phyloP scores from a whole-genome alignment of 2,329 filamentous ascomycete species.

The Pleomassaria siparia region DNA sequence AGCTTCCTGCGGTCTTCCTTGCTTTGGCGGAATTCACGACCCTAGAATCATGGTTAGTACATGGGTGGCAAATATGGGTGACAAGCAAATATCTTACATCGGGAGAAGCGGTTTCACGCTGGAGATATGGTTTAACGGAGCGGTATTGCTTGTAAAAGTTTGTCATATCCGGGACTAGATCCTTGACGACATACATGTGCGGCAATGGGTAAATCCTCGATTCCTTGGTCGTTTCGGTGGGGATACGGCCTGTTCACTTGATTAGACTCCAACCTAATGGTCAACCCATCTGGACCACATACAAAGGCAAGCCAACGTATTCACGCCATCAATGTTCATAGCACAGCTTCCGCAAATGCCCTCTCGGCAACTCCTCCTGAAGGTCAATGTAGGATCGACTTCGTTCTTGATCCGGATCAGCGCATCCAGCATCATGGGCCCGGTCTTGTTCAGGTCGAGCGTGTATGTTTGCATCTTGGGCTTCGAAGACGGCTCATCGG shows the following conservation, averaged over 20 bases:
- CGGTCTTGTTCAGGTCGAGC: constrained; percentile 97
- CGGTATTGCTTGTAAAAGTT: constrained; percentile 99
- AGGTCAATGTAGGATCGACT: constrained; percentile 92
- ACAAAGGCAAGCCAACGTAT: constrained; percentile 97
- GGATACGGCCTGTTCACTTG: constrained; percentile 75
- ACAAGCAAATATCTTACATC: constrained; percentile 64
- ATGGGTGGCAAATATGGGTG: background rate
- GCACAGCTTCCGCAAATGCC: constrained; percentile 98
- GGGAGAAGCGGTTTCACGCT: constrained; percentile 79
- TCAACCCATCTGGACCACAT: constrained; percentile 52
- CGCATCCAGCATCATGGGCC: constrained; percentile 96
- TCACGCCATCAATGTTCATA: constrained; percentile 99
- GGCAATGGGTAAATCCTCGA: constrained; percentile 96
- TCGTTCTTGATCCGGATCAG: constrained; percentile 99
- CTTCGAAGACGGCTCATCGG: constrained; percentile 88
- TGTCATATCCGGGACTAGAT: constrained; percentile 95
- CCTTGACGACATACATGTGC: constrained; percentile 99
- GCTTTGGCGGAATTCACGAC: constrained; percentile 87
- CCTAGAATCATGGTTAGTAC: constrained; percentile 56
- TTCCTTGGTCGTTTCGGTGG: constrained; percentile 75
- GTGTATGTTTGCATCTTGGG: constrained; percentile 94
- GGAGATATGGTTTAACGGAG: constrained; percentile 98
- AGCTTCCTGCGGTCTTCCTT: constrained; percentile 95
- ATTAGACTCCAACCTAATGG: background rate
- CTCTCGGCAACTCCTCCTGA: constrained; percentile 93